Percentiles rank a stretch among this genome's conserved stretches.
phyloP scores from a whole-genome alignment of 1,284 basidiomycete genomes.

The Ganoderma lingzhi region DNA sequence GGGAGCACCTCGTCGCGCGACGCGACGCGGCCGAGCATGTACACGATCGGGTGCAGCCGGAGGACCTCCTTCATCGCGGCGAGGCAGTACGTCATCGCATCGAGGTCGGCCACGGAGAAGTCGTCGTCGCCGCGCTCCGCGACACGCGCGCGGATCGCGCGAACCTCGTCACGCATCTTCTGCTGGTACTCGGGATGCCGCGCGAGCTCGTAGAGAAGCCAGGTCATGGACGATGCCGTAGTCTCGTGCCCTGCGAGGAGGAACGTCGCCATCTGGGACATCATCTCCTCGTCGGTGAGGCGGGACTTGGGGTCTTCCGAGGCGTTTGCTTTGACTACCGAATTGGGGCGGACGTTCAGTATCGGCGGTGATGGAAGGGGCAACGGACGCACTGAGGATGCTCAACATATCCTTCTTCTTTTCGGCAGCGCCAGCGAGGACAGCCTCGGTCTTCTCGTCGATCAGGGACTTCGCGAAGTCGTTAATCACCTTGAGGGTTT shows the following conservation, averaged over 20 bases:
- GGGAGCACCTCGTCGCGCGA: slow-evolving; percentile 45
- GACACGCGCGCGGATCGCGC: slow-evolving; percentile 28
- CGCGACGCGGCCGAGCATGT: slow-evolving; percentile 35
- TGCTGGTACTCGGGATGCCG: slow-evolving; percentile 41
- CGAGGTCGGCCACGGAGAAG: slow-evolving; percentile 40
- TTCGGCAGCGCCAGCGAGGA: slow-evolving; percentile 26
- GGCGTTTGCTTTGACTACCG: slow-evolving; percentile 59
- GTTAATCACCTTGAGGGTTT: slow-evolving; percentile 40
- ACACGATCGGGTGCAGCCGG: slow-evolving; percentile 42
- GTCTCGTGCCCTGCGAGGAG: slow-evolving; percentile 39
- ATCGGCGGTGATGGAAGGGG: not conserved
- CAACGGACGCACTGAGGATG: slow-evolving; percentile 44
- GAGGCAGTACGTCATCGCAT: slow-evolving; percentile 47
- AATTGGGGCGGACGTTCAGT: not conserved
- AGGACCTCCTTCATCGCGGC: slow-evolving; percentile 57
- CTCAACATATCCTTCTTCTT: slow-evolving; percentile 48
- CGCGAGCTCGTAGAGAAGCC: slow-evolving; percentile 41
- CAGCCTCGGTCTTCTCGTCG: slow-evolving; percentile 46
- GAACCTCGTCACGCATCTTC: slow-evolving; percentile 40
- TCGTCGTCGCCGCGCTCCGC: slow-evolving; percentile 36
- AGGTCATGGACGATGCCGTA: slow-evolving; percentile 36
- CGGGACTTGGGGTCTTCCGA: slow-evolving; percentile 52
- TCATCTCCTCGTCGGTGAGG: slow-evolving; percentile 54
- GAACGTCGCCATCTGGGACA: slow-evolving; percentile 59
- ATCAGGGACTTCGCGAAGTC: slow-evolving; percentile 43